phyloP scores from a whole-genome alignment of 768 basidiomycete genomes.

The Termitomyces sp. region DNA sequence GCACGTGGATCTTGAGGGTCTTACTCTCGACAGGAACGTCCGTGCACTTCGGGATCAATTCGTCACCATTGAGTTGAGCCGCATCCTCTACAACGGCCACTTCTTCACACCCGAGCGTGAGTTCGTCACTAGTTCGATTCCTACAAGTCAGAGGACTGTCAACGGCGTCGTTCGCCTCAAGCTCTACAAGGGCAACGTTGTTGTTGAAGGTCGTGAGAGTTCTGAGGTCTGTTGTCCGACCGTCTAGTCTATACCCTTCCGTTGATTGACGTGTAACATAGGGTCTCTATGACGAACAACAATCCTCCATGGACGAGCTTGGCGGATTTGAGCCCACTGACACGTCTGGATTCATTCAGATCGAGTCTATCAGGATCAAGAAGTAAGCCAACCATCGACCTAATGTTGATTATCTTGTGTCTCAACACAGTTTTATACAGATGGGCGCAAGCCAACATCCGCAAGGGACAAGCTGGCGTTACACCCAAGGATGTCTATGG shows the following conservation, averaged over 20 bases:
- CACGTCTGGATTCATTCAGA: slow-evolving; percentile 94
- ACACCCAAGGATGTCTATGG: slow-evolving; percentile 76
- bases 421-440: slow-evolving; percentile 28
- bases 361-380: slow-evolving; percentile 97
- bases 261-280: slow-evolving; percentile 18
- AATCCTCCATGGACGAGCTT: slow-evolving; percentile 98
- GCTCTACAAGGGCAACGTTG: slow-evolving; percentile 93
- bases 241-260: not conserved
- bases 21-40: slow-evolving; percentile 97
- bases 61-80: slow-evolving; percentile 82
- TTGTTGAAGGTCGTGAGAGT: slow-evolving; percentile 88
- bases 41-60: slow-evolving; percentile 93
- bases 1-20: slow-evolving; percentile 94
- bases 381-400: slow-evolving; percentile 50
- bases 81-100: slow-evolving; percentile 96
- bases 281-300: slow-evolving; percentile 92
- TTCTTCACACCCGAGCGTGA: slow-evolving; percentile 99
- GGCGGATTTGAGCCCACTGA: slow-evolving; percentile 97
- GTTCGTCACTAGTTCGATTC: slow-evolving; percentile 86
- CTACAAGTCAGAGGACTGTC: slow-evolving; percentile 92
- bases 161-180: slow-evolving; percentile 89
- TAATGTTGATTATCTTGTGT: not conserved
- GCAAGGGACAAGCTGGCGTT: slow-evolving; percentile 80
- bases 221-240: slow-evolving; percentile 53
- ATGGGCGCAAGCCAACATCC: slow-evolving; percentile 84